A percentile compares a stretch with the other conserved stretches of the same genome.
These are phyloP conservation scores for Dothidotthia symphoricarpi DNA, from an alignment of 2,329 filamentous ascomycete genomes.

Conservation along the genomic window DNA sequence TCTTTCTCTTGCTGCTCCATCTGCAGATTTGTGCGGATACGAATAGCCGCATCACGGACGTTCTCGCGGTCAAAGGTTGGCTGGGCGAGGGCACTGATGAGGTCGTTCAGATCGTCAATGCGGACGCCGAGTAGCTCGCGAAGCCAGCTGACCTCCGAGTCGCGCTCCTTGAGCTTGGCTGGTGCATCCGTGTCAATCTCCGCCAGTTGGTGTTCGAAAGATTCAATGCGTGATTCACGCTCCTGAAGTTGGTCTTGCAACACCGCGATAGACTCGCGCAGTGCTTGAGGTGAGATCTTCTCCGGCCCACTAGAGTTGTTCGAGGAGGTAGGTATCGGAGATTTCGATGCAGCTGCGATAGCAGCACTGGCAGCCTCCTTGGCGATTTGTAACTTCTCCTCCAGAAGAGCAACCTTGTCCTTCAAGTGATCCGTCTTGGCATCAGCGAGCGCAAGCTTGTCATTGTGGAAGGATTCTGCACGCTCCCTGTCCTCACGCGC, in stretches of 20 bases:
- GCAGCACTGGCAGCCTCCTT: conserved; percentile 84
- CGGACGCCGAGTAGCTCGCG: conserved; percentile 89
- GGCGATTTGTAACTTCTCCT: conserved; percentile 87
- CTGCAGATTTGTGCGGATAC: conserved; percentile 88
- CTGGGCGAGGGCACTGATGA: conserved; percentile 74
- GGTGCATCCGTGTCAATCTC: conserved; percentile 74
- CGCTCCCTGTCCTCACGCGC: conserved; percentile 78
- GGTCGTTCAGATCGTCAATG: conserved; percentile 87
- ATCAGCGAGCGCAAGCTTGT: conserved; percentile 76
- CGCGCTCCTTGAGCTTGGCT: conserved; percentile 81
- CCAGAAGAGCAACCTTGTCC: conserved; percentile 78
- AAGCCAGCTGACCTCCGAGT: conserved; percentile 92
- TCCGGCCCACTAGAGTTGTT: conserved; percentile 58
- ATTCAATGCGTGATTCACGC: conserved; percentile 85
- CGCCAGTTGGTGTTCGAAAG: conserved; percentile 70
- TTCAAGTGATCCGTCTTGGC: conserved; percentile 83
- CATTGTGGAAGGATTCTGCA: conserved; percentile 73
- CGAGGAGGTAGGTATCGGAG: conserved; percentile 44
- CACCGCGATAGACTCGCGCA: conserved; percentile 93
- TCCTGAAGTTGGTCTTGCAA: conserved; percentile 95
- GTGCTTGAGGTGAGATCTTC: conserved; percentile 89
- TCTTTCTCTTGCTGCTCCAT: conserved; percentile 98
- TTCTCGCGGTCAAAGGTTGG: conserved; percentile 73
- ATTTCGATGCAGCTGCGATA: conserved; percentile 62
- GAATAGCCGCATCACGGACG: conserved; percentile 87